phyloP scores from a whole-genome alignment of 2,329 filamentous ascomycete species.

The Bipolaris zeicola region DNA sequence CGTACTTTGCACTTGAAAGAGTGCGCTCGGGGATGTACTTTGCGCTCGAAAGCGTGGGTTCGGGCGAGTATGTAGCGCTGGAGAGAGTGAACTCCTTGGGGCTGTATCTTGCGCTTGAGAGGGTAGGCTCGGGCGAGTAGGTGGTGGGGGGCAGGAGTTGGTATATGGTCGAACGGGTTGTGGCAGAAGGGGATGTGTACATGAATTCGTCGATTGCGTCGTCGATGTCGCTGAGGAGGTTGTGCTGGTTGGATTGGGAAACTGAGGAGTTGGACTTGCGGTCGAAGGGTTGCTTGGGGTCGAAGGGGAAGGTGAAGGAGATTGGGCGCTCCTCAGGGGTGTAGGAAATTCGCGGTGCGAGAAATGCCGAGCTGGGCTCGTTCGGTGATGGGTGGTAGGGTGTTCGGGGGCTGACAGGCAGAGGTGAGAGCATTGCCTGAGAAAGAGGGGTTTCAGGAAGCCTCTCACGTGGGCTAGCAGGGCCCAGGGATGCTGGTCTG shows the following conservation, averaged over 20 bases:
- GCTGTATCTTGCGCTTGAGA: constrained; percentile 17
- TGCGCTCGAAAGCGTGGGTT: constrained; percentile 10
- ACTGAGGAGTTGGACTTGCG: constrained; percentile 14
- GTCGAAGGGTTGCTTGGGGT: constrained; percentile 23
- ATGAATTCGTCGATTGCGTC: constrained; percentile 34
- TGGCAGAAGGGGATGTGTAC: constrained; percentile 23
- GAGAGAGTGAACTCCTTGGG: not conserved
- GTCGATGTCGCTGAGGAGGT: constrained; percentile 31
- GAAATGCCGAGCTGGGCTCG: not conserved
- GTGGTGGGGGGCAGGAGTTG: constrained; percentile 20
- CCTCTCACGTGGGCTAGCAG: constrained; percentile 3
- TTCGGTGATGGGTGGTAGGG: constrained; percentile 1
- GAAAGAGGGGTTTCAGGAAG: not conserved
- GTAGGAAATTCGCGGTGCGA: constrained; percentile 18
- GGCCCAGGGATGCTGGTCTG: constrained; percentile 21
- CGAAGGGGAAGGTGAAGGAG: constrained; percentile 23
- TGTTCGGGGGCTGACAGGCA: constrained; percentile 11
- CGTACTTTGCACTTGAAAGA: constrained; percentile 12
- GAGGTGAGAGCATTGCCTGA: constrained; percentile 9
- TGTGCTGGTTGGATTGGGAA: constrained; percentile 16
- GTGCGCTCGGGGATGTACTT: constrained; percentile 13
- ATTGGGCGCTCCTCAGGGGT: constrained; percentile 22
- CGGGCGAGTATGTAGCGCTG: not conserved
- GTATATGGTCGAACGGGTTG: constrained; percentile 20
- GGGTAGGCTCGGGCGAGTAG: constrained; percentile 13